phyloP scores from a whole-genome alignment of 2,329 filamentous ascomycete genomes.

The Cladosporium sp. region DNA sequence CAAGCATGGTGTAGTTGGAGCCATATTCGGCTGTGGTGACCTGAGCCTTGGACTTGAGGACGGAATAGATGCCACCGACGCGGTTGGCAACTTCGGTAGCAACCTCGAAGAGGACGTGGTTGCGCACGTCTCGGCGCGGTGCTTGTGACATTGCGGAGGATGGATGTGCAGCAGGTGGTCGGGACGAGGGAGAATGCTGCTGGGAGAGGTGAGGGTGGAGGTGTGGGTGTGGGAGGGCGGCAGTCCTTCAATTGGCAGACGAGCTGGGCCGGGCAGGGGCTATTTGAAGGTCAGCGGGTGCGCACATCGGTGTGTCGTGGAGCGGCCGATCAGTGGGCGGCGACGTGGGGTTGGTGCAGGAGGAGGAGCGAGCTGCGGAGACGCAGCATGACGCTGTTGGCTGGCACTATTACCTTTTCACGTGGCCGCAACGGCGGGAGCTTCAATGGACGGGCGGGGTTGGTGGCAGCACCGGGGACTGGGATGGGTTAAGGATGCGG shows the following conservation, averaged over 20 bases:
- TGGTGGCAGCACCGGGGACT: too few relatives aligned
- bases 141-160: slow-evolving; percentile 27
- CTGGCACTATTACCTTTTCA: slow-evolving; percentile 3
- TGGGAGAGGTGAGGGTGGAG: background rate
- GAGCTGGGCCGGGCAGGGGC: background rate
- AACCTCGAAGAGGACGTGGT: slow-evolving; percentile 93
- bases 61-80: slow-evolving; percentile 98
- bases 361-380: background rate
- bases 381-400: background rate
- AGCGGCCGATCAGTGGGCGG: background rate
- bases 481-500: too few relatives aligned
- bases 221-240: too few relatives aligned
- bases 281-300: slow-evolving; percentile 4
- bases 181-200: background rate
- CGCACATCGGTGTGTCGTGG: background rate
- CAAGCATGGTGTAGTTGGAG: slow-evolving; percentile 90
- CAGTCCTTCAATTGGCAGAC: too few relatives aligned
- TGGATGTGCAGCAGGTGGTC: background rate
- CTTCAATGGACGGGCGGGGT: background rate
- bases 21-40: slow-evolving; percentile 99
- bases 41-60: slow-evolving; percentile 97
- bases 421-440: slow-evolving; percentile 5
- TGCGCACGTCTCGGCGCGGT: slow-evolving; percentile 68
- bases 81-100: slow-evolving; percentile 96
- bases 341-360: background rate